Evolutionary conservation across 2,329 filamentous ascomycete species (phyloP), one percentile per base, ranked within the genome.

Genomic region (Aspergillus costaricaensis): DNA sequence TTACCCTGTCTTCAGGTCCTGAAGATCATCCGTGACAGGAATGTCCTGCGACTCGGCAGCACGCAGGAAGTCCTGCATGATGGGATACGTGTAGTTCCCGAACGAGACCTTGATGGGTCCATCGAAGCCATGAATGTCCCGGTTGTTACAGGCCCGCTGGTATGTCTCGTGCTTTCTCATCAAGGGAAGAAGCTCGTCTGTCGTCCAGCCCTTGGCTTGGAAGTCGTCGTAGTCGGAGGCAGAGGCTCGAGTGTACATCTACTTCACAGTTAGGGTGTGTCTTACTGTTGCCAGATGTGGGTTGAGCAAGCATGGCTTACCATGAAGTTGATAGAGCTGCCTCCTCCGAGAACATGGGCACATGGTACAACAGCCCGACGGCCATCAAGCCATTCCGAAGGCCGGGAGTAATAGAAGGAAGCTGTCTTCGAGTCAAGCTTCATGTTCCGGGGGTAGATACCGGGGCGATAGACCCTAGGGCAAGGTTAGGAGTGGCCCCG

Each of bases 131-230:
- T 94, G 91, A 21, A 90, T 67, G 59, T 76, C 84, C 71, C 77
- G 80, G 72, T 88, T 88, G 67, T 86, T 85, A 52, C 80, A 85
- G 6, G 86, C 79, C 39, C 86, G 77, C 68, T 92, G 90, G 68
- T 92, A 92, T 0, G 89, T 92, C 78, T 92, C 90, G 62, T 91
- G 88, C 80, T 92, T 92, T 79, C 80, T 89, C 89, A 92, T 92
- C 19, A 92, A 80, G 0, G 90, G 90, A 5, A 92, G 77, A 5
- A 92, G 82, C 62, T 92, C 88, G 73, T 91, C 85, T 3, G 89
- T 91, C 8, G 83, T 86, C 90, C 90, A 92, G n/a, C 90, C 90
- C 73, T 91, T 88, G 56, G 89, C 85, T 69, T 91, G 88, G 77
- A 91, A 92, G 76, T 91, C 89, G 69, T 92, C 90, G 63, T 91